Percentiles rank a stretch among this genome's conserved stretches.
Evolutionary conservation across 257 asterid species (phyloP).

Genomic region (Henckelia pumila): DNA sequence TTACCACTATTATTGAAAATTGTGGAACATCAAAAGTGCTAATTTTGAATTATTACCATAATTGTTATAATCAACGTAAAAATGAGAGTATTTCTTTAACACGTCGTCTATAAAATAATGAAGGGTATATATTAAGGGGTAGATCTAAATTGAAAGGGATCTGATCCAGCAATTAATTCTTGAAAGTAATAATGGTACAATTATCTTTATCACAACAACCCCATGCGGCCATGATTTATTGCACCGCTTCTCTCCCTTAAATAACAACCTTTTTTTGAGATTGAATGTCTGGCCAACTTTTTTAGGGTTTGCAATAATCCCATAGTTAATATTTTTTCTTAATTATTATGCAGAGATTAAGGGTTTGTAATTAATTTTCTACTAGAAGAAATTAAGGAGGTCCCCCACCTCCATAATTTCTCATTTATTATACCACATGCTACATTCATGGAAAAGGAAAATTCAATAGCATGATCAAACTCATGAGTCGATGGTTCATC

Average conservation of each 20-base stretch:
- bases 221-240: constrained; percentile 10
- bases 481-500: not conserved
- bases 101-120: not conserved
- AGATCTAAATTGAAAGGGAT: not conserved
- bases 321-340: constrained; percentile 4
- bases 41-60: not conserved
- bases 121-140: not conserved
- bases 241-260: constrained; percentile 1
- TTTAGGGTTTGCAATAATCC: not conserved
- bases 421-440: constrained; percentile 34
- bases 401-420: constrained; percentile 29
- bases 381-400: constrained; percentile 8
- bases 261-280: not conserved
- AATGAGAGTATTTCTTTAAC: not conserved
- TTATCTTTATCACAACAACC: not conserved
- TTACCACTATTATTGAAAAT: not conserved
- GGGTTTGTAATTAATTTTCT: not conserved
- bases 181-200: not conserved
- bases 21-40: not conserved
- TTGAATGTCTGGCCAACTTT: constrained; percentile 3
- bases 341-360: not conserved
- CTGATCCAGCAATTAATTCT: not conserved
- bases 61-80: not conserved
- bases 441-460: constrained; percentile 19
- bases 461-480: constrained; percentile 13